phyloP scores from a whole-genome alignment of 2,329 filamentous ascomycete species.

The Nemania abortiva region DNA sequence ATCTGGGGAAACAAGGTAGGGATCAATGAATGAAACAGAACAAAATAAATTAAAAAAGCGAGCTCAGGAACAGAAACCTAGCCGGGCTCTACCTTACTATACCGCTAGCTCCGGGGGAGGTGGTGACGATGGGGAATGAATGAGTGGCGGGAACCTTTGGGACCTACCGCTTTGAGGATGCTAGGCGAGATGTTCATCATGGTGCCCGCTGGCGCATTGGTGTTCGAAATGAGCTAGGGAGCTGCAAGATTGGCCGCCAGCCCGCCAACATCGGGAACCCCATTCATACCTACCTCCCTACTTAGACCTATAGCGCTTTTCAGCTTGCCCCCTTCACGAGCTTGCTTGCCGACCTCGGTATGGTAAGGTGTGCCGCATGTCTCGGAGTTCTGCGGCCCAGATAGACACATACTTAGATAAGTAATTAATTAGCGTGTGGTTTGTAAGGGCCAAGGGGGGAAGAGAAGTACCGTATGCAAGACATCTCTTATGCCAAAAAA shows the following conservation, averaged over 20 bases:
- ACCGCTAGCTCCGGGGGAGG: conserved; percentile 22
- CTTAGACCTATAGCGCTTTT: background rate
- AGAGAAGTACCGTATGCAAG: conserved; percentile 20
- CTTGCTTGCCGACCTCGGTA: background rate
- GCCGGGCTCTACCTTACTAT: conserved; percentile 8
- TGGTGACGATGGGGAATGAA: background rate
- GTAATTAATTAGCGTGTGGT: background rate
- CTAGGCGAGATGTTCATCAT: conserved; percentile 26
- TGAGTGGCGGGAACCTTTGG: conserved; percentile 1
- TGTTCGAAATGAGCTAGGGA: conserved; percentile 21
- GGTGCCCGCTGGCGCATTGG: too few relatives aligned
- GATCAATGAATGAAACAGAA: conserved; percentile 22
- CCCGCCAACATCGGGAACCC: conserved; percentile 13
- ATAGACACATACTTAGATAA: background rate
- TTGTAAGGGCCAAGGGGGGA: background rate
- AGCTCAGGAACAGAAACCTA: conserved; percentile 8
- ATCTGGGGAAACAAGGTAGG: conserved; percentile 4
- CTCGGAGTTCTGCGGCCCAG: background rate
- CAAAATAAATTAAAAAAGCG: conserved; percentile 11
- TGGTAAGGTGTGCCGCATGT: background rate
- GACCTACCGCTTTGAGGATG: conserved; percentile 37
- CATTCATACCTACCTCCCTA: conserved; percentile 3
- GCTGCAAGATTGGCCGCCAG: conserved; percentile 22
- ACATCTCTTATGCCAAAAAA: conserved; percentile 17
- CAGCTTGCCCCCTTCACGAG: background rate